A percentile compares a stretch with the other conserved stretches of the same genome.
Evolutionary conservation across 1,139 yeast species (phyloP).

Genomic region (Schizosaccharomyces versatilis): DNA sequence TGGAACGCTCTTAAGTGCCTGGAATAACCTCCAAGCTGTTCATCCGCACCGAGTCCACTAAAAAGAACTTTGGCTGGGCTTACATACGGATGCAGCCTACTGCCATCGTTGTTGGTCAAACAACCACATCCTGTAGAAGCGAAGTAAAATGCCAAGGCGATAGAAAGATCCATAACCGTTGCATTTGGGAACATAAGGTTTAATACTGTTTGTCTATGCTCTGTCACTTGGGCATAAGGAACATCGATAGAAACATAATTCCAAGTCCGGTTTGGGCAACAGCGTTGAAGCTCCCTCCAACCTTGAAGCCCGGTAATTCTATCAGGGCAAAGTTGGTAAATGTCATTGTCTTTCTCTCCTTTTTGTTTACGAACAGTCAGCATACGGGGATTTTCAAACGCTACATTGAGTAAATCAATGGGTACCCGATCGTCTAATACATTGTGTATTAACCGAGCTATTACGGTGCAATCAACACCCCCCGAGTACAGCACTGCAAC

Average conservation of each 20-base stretch:
- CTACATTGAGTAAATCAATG: conserved; percentile 75
- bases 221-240: conserved; percentile 39
- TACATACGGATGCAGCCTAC: conserved; percentile 18
- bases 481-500: conserved; percentile 65
- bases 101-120: conserved; percentile 12
- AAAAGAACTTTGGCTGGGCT: conserved; percentile 48
- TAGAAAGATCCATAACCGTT: conserved; percentile 88
- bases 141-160: conserved; percentile 84
- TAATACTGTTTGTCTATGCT: conserved; percentile 31
- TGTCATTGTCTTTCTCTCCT: conserved; percentile 18
- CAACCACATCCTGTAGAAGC: conserved; percentile 42
- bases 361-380: background rate
- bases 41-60: conserved; percentile 96
- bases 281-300: conserved; percentile 21
- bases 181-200: conserved; percentile 57
- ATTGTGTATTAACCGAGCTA: conserved; percentile 28
- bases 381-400: conserved; percentile 71
- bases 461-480: conserved; percentile 73
- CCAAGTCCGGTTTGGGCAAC: conserved; percentile 17
- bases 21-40: conserved; percentile 78
- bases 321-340: conserved; percentile 51
- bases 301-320: conserved; percentile 47
- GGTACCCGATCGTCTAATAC: conserved; percentile 17
- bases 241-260: conserved; percentile 48
- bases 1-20: conserved; percentile 32